Evolutionary conservation across 208 protist species (phyloP), one percentile per base, ranked within the genome.

Genomic region (Phytomonas sp.): DNA sequence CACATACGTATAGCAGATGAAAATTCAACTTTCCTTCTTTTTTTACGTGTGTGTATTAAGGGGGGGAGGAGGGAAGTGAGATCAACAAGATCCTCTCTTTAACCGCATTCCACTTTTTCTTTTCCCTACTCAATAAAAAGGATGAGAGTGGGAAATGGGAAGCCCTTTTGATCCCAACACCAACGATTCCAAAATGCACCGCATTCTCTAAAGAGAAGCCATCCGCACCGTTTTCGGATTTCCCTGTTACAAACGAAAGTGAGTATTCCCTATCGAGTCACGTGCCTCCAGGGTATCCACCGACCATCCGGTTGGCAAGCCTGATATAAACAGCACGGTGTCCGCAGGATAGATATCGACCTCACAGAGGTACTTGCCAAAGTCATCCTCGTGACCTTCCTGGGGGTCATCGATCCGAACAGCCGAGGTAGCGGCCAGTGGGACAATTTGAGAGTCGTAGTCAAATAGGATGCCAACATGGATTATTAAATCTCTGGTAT

Each of bases 381-480:
- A 86, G 70, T 94, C 85, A 42, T 87, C 83, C 69, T 91, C 85
- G 37, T 82, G 77, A 66, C 88, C 88, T 30, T 86, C 79, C 19
- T 90, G 79, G 8, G 88, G 88, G 59, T 91, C 85, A 61, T 91
- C 85, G 19, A 91, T 85, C 61, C 88, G 85, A 74, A 87, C 88
- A 64, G 83, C 85, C 52, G 74, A 84, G 52, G 85, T 86, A 37
- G 81, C 73, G 30, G 82, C 88, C 0, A 94, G 78, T n/a, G 88
- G 85, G 12, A 84, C 74, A 65, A 94, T 83, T 60, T 88, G 81
- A 33, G 76, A 87, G 73, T 94, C 88, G 70, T 91, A 91, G 69
- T 94, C 85, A 63, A 94, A 94, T 67, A 94, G 77, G 23, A 94
- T 80, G 67, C 83, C 83, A 65, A 94, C 84, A 65, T 94, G 88